Percentiles rank a stretch among this genome's conserved stretches.
Evolutionary conservation across 495 filamentous ascomycete genomes (phyloP).

Genomic region (Trichoderma reesei): DNA sequence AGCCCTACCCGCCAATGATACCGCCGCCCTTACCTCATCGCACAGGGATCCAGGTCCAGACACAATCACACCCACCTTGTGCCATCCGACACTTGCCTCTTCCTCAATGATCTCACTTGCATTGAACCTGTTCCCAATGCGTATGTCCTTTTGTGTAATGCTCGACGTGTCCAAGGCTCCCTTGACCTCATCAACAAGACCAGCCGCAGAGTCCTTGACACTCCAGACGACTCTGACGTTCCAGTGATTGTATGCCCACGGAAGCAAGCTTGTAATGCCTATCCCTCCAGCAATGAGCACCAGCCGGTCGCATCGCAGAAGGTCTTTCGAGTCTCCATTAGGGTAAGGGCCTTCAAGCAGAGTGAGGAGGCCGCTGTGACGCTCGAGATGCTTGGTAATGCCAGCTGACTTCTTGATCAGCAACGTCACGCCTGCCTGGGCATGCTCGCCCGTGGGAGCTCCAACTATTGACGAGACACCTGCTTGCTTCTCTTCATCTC

Average conservation of each 20-base stretch:
- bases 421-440: constrained; percentile 21
- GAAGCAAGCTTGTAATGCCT: constrained; percentile 31
- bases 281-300: constrained; percentile 37
- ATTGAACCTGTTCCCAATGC: constrained; percentile 24
- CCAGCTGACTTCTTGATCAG: constrained; percentile 22
- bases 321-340: constrained; percentile 1
- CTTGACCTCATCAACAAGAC: constrained; percentile 19
- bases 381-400: constrained; percentile 19
- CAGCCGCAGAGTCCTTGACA: constrained; percentile 16
- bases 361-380: constrained; percentile 16
- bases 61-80: constrained; percentile 29
- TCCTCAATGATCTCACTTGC: constrained; percentile 17
- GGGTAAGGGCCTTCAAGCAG: constrained; percentile 26
- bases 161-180: constrained; percentile 12
- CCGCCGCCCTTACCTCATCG: constrained; percentile 18
- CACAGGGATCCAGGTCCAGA: constrained; percentile 25
- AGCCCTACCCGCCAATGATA: constrained; percentile 11
- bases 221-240: constrained; percentile 34
- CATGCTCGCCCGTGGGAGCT: background rate
- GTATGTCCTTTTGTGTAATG: constrained; percentile 22
- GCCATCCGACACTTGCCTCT: constrained; percentile 22
- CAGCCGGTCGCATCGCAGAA: constrained; percentile 23
- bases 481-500: background rate
- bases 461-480: background rate
- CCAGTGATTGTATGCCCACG: constrained; percentile 19